Base-by-base conservation (phyloP, 495 filamentous ascomycete genomes). In the Corynascus novoguineensis region DNA sequence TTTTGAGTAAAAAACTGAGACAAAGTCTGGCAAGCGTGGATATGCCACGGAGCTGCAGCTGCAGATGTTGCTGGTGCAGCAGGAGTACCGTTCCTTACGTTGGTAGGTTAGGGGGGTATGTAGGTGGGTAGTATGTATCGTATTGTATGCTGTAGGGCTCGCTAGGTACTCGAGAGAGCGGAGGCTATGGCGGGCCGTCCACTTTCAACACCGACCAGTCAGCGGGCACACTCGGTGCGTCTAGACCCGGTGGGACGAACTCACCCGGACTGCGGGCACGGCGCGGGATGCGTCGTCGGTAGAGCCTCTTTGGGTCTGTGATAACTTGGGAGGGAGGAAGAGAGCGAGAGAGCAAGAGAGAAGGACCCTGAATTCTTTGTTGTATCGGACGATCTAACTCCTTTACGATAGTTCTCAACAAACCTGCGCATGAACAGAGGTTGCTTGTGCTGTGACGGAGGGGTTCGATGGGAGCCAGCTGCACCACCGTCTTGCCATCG, bases 1-100 rank as follows among this genome's bases (percentile, higher is more conserved):
- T n/a, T n/a, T 14, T 27, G 42, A 24, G 41, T 5, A 15, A 31
- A 21, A 32, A 37, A 27, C 31, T 11, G 51, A 31, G 28, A 45
- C 19, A 28, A 17, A 22, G 38, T 10, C n/a, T 9, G n/a, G 40
- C 0, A 15, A 38, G 11, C 37, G 7, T 21, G 38, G 25, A 31
- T 32, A 14, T 59, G 22, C 38, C 57, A 51, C 21, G 17, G 58
- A 64, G 59, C 52, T 57, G 55, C 59, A 35, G n/a, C 17, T 41
- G 22, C n/a, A n/a, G n/a, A n/a, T n/a, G n/a, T n/a, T n/a, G n/a
- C n/a, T n/a, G n/a, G n/a, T n/a, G n/a, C n/a, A n/a, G n/a, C n/a
- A n/a, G n/a, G n/a, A n/a, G n/a, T n/a, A n/a, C n/a, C n/a, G n/a
- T n/a, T n/a, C n/a, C n/a, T n/a, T n/a, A n/a, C n/a, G n/a, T n/a